A percentile compares a stretch with the other conserved stretches of the same genome.
Evolutionary conservation across 1,284 basidiomycete species (phyloP).

Genomic region (Rhodotorula glutinis): DNA sequence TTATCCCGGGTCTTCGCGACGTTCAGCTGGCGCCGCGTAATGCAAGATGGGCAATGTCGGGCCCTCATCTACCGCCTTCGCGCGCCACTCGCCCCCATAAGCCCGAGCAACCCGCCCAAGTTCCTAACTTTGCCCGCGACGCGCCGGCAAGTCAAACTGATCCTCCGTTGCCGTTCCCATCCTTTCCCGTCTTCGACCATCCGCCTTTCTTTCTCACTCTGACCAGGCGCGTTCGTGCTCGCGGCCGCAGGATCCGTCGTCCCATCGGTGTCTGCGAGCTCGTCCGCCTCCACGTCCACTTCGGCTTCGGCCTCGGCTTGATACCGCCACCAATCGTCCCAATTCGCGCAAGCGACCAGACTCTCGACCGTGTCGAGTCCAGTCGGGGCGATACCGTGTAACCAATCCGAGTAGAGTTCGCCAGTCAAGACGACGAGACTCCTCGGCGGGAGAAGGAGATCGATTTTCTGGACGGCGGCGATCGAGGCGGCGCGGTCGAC

Average conservation of each 20-base stretch:
- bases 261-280: conserved; percentile 52
- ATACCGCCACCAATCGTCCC: conserved; percentile 51
- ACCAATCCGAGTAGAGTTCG: conserved; percentile 63
- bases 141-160: conserved; percentile 84
- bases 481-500: neutral
- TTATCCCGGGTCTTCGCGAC: too few species aligned
- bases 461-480: conserved; percentile 47
- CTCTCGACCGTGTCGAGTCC: neutral
- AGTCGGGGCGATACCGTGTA: conserved; percentile 68
- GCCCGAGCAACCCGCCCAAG: conserved; percentile 8
- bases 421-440: conserved; percentile 73
- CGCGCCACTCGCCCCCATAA: neutral
- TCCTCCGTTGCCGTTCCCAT: conserved; percentile 61
- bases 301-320: conserved; percentile 51
- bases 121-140: conserved; percentile 60
- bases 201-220: conserved; percentile 1
- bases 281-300: conserved; percentile 52
- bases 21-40: too few species aligned
- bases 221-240: conserved; percentile 46
- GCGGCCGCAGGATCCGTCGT: conserved; percentile 41
- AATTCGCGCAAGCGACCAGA: conserved; percentile 44
- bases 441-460: conserved; percentile 74
- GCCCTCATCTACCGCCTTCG: too few species aligned
- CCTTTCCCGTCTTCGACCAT: conserved; percentile 26
- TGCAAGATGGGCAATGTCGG: too few species aligned